Conservation (phyloP, 192 early-diverging fungal genomes). For the Gaertneriomyces semiglobifer region DNA sequence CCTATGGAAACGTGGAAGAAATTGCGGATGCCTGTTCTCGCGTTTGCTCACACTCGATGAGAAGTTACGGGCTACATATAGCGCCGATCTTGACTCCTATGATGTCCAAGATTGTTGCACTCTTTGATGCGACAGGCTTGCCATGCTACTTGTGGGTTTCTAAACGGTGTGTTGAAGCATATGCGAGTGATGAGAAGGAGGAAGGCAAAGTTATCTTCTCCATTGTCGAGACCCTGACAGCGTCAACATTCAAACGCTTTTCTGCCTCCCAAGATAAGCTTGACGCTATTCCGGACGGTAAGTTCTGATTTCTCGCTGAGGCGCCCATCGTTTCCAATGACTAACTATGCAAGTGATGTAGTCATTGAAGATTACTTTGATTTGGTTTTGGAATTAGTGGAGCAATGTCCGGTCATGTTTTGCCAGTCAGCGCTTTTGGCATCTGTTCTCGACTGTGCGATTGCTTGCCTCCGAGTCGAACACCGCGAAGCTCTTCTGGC, state of each 20-base stretch:
- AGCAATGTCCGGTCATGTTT: slow-evolving; percentile 50
- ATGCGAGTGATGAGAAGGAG: slow-evolving; percentile 52
- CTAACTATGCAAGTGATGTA: slow-evolving; percentile 21
- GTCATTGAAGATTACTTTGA: slow-evolving; percentile 78
- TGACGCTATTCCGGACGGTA: slow-evolving; percentile 67
- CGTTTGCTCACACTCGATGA: slow-evolving; percentile 56
- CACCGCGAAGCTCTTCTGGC: slow-evolving; percentile 31
- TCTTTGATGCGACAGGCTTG: slow-evolving; percentile 65
- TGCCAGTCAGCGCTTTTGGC: slow-evolving; percentile 54
- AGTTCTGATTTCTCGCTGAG: slow-evolving; percentile 6
- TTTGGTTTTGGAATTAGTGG: slow-evolving; percentile 49
- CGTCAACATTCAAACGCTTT: slow-evolving; percentile 62
- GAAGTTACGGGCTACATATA: slow-evolving; percentile 56
- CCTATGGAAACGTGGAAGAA: slow-evolving; percentile 46
- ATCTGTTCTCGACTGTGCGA: slow-evolving; percentile 59
- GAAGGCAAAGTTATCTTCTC: slow-evolving; percentile 49
- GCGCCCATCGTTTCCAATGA: neutral
- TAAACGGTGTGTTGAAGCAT: slow-evolving; percentile 60
- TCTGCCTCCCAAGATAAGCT: slow-evolving; percentile 36
- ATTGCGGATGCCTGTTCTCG: slow-evolving; percentile 53
- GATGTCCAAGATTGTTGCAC: slow-evolving; percentile 57
- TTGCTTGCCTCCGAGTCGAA: slow-evolving; percentile 49
- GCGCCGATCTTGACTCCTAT: slow-evolving; percentile 53
- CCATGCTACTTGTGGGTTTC: slow-evolving; percentile 82
- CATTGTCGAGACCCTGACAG: slow-evolving; percentile 65